Base-by-base conservation (phyloP, 768 basidiomycete species). In the Pulveroboletus sp. region DNA sequence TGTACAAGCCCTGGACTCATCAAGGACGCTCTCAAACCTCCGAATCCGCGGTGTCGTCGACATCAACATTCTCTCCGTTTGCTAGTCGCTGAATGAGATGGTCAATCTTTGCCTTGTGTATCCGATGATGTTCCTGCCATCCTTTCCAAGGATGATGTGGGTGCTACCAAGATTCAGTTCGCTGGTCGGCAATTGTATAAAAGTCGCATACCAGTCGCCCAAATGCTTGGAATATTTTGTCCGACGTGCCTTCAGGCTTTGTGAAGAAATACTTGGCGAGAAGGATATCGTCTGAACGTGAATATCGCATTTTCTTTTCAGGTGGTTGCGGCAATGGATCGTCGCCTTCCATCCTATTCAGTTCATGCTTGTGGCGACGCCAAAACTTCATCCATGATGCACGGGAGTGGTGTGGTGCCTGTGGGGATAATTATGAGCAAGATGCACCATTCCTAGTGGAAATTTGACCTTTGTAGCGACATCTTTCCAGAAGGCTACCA, bases 331-430 rank as follows among this genome's bases (percentile, higher is more conserved):
- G 88, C 12, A 87, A 69, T 2, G 86, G 85, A 11, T 82, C 86
- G 50, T 86, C 85, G 1, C 69, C 73, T n/a, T 83, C 82, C 3
- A 74, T 72, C 48, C 78, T 79, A 43, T 84, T 76, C 32, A 90
- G 70, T 57, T 93, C 90, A 57, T 93, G 90, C 56, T 89, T 90
- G 64, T 93, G 90, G 47, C 90, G 75, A 14, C 90, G 78, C 81
- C 89, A 93, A 67, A 84, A 93, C 68, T 93, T 93, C 88, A 93
- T 90, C 90, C 90, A 93, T 6, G 90, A 93, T 40, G 90, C 90
- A 32, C 89, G 83, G 21, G 90, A 92, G 61, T 93, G 90, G 67
- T 93, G 90, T 0, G 90, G 90, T 1, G 90, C 90, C 86, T 89
- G 58, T 19, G 19, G 40, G 43, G n/a, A 21, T 33, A 32, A 29